Percentiles rank a stretch among this genome's conserved stretches.
Conservation (phyloP, 2,329 filamentous ascomycete species). For the Pseudogymnoascus destructans region DNA sequence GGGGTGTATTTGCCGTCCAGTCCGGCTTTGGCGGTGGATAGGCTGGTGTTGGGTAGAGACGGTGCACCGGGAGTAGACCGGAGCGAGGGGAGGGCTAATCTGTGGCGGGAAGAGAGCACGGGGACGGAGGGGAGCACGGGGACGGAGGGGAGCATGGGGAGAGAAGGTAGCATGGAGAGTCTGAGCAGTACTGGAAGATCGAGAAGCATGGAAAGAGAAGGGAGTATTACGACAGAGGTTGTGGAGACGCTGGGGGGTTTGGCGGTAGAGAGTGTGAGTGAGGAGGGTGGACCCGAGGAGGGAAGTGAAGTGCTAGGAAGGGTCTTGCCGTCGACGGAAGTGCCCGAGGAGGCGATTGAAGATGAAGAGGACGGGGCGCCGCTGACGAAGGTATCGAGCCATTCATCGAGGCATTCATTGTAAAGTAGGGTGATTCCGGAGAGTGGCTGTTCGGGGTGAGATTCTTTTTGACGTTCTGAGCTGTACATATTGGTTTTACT, state of each 20-base stretch:
- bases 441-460: neutral
- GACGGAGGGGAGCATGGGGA: neutral
- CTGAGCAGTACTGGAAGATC: neutral
- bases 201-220: neutral
- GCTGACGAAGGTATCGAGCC: neutral
- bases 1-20: neutral
- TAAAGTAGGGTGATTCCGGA: neutral
- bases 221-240: neutral
- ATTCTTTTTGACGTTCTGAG: neutral
- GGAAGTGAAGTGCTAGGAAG: neutral
- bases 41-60: neutral
- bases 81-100: no score
- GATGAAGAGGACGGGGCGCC: neutral
- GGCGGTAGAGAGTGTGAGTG: neutral
- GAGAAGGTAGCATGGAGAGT: neutral
- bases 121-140: neutral
- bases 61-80: no score
- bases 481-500: neutral
- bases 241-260: neutral
- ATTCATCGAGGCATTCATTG: neutral
- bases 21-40: neutral
- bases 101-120: neutral
- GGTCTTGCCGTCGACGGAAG: neutral
- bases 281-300: neutral
- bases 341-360: neutral